Evolutionary conservation across 2,329 filamentous ascomycete species (phyloP).

Genomic region (Cytospora mali): DNA sequence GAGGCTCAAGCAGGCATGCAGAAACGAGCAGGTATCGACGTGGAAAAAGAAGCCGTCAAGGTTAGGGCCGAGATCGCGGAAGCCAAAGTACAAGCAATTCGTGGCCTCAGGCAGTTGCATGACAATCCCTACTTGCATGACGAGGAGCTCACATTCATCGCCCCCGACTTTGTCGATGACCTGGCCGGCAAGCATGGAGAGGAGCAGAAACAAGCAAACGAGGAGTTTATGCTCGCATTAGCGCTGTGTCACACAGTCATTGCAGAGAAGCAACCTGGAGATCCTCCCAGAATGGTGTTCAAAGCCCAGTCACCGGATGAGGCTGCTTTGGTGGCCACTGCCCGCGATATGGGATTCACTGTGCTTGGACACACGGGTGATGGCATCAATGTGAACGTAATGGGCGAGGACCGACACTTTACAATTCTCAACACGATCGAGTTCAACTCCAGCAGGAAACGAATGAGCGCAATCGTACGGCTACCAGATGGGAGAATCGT

Average conservation of each 20-base stretch:
- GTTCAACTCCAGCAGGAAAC: slow-evolving; percentile 94
- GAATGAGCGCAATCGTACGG: slow-evolving; percentile 95
- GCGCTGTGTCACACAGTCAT: slow-evolving; percentile 98
- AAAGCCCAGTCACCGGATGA: slow-evolving; percentile 98
- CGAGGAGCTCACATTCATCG: slow-evolving; percentile 88
- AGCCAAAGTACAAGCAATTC: slow-evolving; percentile 73
- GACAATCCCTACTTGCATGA: slow-evolving; percentile 91
- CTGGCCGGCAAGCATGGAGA: slow-evolving; percentile 74
- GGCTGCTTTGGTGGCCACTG: slow-evolving; percentile 89
- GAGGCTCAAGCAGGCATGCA: slow-evolving; percentile 97
- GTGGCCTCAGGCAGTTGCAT: slow-evolving; percentile 73
- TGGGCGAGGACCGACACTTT: slow-evolving; percentile 84
- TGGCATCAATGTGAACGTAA: slow-evolving; percentile 81
- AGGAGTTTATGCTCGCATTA: slow-evolving; percentile 91
- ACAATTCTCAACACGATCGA: slow-evolving; percentile 92
- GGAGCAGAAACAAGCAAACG: slow-evolving; percentile 76
- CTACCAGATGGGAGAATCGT: slow-evolving; percentile 92
- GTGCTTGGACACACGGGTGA: slow-evolving; percentile 80
- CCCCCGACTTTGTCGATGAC: slow-evolving; percentile 85
- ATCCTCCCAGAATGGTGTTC: slow-evolving; percentile 88
- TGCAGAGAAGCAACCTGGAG: slow-evolving; percentile 84
- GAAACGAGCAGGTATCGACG: slow-evolving; percentile 83
- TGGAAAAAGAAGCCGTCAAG: slow-evolving; percentile 75
- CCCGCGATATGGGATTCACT: slow-evolving; percentile 92
- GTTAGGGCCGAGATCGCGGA: slow-evolving; percentile 77